Evolutionary conservation across 73 alveolate genomes (phyloP).

Genomic region (Durusdinium trenchii): DNA sequence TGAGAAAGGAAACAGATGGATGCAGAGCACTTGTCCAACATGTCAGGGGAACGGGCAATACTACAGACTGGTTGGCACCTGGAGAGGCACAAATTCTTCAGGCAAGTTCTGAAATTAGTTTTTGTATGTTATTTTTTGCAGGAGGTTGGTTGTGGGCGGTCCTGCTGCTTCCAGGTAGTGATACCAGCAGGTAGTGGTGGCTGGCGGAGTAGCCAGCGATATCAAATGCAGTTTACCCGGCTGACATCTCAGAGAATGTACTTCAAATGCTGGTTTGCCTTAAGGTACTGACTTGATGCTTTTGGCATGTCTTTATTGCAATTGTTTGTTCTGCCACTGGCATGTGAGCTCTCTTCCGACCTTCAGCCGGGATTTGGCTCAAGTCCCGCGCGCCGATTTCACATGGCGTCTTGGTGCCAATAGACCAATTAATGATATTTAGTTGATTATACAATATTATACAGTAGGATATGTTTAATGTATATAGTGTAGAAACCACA

Average conservation of each 20-base stretch:
- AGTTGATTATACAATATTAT: too few species aligned
- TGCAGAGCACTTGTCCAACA: not conserved
- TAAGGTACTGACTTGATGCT: too few species aligned
- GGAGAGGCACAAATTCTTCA: slow-evolving; percentile 87
- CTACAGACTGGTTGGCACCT: slow-evolving; percentile 86
- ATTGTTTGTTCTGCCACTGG: too few species aligned
- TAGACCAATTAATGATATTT: too few species aligned
- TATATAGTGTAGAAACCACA: too few species aligned
- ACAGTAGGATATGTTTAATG: too few species aligned
- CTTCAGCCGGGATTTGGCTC: too few species aligned
- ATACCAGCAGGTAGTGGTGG: slow-evolving; percentile 79
- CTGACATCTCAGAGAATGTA: not conserved
- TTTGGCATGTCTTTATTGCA: too few species aligned
- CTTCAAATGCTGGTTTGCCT: not conserved
- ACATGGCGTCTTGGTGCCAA: too few species aligned
- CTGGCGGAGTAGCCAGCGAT: slow-evolving; percentile 68
- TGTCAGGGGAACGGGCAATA: slow-evolving; percentile 49
- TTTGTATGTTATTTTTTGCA: not conserved
- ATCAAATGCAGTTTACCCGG: slow-evolving; percentile 61
- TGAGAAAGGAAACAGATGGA: not conserved
- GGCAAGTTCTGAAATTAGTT: slow-evolving; percentile 11
- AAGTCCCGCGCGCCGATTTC: too few species aligned
- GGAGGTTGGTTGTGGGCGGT: not conserved
- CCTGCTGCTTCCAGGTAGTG: slow-evolving; percentile 18
- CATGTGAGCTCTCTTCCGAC: too few species aligned